phyloP scores from a whole-genome alignment of 2,329 filamentous ascomycete species.

The Parasarocladium wereldwijsianum region DNA sequence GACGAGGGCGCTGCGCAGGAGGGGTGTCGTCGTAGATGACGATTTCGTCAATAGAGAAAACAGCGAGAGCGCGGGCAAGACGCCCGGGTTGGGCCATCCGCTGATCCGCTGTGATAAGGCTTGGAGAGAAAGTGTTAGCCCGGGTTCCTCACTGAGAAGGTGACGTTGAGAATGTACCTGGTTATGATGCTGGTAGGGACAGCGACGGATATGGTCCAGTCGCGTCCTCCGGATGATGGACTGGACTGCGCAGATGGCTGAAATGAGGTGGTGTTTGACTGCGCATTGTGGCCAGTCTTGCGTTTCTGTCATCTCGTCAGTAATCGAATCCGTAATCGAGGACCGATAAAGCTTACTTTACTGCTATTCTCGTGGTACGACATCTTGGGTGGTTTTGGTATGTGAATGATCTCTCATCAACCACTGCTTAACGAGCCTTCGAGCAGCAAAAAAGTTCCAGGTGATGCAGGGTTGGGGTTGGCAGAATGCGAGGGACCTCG shows the following conservation, averaged over 20 bases:
- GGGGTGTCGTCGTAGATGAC: conserved; percentile 64
- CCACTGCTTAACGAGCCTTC: neutral
- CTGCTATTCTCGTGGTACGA: conserved; percentile 17
- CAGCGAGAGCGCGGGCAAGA: conserved; percentile 65
- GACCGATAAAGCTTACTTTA: conserved; percentile 11
- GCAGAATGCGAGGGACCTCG: conserved; percentile 4
- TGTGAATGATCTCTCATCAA: conserved; percentile 4
- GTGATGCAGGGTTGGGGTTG: conserved; percentile 1
- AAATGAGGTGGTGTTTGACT: conserved; percentile 27
- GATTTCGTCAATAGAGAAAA: conserved; percentile 76
- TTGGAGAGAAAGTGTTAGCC: no score
- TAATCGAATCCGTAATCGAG: neutral
- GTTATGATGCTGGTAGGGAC: conserved; percentile 64
- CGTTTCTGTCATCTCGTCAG: conserved; percentile 26
- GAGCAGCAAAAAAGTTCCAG: conserved; percentile 5
- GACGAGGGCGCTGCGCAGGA: conserved; percentile 25
- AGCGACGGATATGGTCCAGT: conserved; percentile 65
- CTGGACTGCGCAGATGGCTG: conserved; percentile 57
- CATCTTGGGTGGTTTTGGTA: conserved; percentile 10
- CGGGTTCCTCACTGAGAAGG: neutral
- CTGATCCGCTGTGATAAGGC: conserved; percentile 58
- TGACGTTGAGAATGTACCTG: conserved; percentile 34
- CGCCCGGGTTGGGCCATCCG: conserved; percentile 59
- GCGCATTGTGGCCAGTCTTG: conserved; percentile 26
- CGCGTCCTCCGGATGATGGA: conserved; percentile 43